phyloP scores from a whole-genome alignment of 75 land plant genomes.

The Cunninghamia lanceolata region DNA sequence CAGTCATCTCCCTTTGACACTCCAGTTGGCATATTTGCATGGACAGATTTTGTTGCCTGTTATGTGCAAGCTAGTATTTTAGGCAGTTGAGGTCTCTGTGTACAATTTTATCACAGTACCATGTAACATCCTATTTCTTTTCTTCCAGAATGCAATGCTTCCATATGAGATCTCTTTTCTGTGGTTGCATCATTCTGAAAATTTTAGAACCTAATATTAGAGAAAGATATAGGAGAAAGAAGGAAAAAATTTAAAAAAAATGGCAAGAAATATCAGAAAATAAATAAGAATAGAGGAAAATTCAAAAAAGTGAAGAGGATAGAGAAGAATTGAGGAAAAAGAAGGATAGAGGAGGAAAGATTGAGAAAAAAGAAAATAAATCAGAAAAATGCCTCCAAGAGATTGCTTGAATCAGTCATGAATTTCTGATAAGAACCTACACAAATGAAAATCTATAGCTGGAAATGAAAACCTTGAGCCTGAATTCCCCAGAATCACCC shows the following conservation, averaged over 20 bases:
- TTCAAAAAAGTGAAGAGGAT: too few relatives aligned
- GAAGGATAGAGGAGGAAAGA: too few relatives aligned
- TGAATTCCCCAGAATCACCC: not conserved
- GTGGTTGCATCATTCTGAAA: not conserved
- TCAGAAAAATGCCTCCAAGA: not conserved
- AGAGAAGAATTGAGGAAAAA: not conserved
- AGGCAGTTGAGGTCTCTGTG: not conserved
- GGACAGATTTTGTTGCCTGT: not conserved
- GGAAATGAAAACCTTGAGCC: not conserved
- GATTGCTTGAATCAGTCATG: not conserved
- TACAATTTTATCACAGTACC: not conserved
- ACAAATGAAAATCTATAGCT: not conserved
- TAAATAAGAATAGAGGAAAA: not conserved
- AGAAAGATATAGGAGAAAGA: not conserved
- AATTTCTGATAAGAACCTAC: not conserved
- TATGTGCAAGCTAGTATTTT: not conserved
- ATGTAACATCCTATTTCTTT: not conserved
- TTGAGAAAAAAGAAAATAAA: too few relatives aligned
- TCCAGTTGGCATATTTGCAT: not conserved
- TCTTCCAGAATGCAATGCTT: not conserved
- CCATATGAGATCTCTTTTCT: not conserved
- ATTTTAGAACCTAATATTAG: not conserved
- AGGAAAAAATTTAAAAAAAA: not conserved
- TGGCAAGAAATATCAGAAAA: not conserved
- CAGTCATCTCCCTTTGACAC: too few relatives aligned